phyloP scores from a whole-genome alignment of 225 moss, liverwort and hornwort species.

The Pseudisothecium myosuroides region DNA sequence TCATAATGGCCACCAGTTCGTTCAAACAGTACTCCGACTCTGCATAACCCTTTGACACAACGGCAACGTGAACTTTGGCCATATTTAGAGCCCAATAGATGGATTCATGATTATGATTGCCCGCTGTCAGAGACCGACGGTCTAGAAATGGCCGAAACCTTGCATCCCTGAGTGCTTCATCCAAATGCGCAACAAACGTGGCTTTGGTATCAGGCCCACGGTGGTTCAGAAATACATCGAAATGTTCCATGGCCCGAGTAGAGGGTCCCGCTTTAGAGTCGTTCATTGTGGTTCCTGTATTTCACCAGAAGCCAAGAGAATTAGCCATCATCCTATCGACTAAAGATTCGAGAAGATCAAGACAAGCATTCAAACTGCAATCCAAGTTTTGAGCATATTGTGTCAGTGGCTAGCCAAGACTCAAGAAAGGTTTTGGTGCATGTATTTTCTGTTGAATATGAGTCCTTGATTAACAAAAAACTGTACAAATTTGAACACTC shows the following conservation, averaged over 20 bases:
- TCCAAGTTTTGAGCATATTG: background rate
- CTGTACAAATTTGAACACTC: background rate
- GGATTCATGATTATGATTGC: background rate
- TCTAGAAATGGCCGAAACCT: background rate
- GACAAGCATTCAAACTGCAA: too few species aligned
- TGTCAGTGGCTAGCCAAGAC: background rate
- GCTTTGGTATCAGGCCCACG: background rate
- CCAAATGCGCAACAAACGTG: background rate
- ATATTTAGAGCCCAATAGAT: background rate
- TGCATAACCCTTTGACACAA: background rate
- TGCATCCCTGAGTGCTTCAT: fast-evolving
- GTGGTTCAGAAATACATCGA: background rate
- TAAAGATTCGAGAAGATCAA: background rate
- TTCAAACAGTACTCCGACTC: background rate
- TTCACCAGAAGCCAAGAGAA: background rate
- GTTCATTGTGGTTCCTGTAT: background rate
- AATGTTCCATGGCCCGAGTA: background rate
- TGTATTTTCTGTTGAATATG: background rate
- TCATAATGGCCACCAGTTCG: background rate
- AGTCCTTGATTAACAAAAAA: too few species aligned
- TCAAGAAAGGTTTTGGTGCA: too few species aligned
- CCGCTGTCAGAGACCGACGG: fast-evolving
- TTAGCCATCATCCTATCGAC: background rate
- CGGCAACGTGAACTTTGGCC: background rate
- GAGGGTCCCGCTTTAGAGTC: background rate